These are phyloP conservation scores for Entomophthora muscae DNA, from an alignment of 371 early-diverging fungal genomes.

Conservation along the genomic window DNA sequence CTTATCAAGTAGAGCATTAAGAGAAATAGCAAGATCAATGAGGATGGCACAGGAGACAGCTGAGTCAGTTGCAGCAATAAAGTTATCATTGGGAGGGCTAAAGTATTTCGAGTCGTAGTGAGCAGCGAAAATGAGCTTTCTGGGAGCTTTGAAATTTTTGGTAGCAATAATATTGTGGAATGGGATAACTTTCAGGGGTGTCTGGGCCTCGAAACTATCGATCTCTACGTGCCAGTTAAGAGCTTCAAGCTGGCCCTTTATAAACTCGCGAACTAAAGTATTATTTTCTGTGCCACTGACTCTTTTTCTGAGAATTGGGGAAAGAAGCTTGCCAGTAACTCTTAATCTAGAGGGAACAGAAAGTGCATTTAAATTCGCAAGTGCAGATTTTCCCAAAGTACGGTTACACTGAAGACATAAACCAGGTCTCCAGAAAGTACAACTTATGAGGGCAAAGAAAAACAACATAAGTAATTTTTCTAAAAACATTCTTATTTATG, in stretches of 20 bases:
- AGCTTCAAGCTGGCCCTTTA: conserved; percentile 33
- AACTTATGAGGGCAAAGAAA: not conserved
- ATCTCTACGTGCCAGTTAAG: conserved; percentile 60
- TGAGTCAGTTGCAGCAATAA: conserved; percentile 71
- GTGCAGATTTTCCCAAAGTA: not conserved
- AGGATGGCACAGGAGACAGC: conserved; percentile 77
- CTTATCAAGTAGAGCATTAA: conserved; percentile 21
- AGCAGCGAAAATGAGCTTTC: conserved; percentile 70
- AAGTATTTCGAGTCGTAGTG: conserved; percentile 82
- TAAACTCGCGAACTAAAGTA: conserved; percentile 39
- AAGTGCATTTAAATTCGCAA: not conserved
- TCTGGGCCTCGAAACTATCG: conserved; percentile 53
- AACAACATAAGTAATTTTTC: no score
- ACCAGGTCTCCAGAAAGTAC: not conserved
- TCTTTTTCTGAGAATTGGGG: conserved; percentile 48
- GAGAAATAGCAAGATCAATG: conserved; percentile 53
- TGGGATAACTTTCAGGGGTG: conserved; percentile 49
- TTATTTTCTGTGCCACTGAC: conserved; percentile 60
- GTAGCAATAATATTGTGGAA: conserved; percentile 84
- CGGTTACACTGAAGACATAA: not conserved
- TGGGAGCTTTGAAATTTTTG: conserved; percentile 45
- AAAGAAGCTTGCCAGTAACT: conserved; percentile 28
- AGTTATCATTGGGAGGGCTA: conserved; percentile 16
- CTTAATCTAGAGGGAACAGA: conserved; percentile 8
- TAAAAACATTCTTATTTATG: no score